Conservation (phyloP, 768 basidiomycete genomes). For the Auriscalpium orientale region DNA sequence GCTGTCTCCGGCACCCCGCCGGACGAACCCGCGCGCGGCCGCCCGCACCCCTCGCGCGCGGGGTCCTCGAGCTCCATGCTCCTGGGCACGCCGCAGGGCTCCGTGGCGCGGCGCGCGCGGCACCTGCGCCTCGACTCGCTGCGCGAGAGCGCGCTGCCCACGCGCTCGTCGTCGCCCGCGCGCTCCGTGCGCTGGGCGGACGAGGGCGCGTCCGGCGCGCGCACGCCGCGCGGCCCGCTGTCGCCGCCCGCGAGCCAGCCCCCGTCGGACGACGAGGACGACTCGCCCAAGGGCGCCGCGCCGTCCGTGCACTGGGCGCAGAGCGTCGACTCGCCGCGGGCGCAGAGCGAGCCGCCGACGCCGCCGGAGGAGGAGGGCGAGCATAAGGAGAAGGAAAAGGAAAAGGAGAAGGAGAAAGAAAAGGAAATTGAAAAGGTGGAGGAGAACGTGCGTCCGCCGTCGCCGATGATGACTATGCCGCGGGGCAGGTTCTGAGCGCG, state of each 20-base stretch:
- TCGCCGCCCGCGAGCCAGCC: conserved; percentile 16
- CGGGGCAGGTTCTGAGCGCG: too few relatives aligned
- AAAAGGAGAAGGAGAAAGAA: too few relatives aligned
- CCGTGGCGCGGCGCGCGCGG: conserved; percentile 7
- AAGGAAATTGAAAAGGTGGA: too few relatives aligned
- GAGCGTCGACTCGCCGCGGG: too few relatives aligned
- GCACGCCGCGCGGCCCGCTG: conserved; percentile 11
- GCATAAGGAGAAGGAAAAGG: too few relatives aligned
- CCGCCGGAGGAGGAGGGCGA: too few relatives aligned
- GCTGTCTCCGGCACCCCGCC: neutral
- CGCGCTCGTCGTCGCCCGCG: conserved; percentile 36
- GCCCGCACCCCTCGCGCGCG: conserved; percentile 7
- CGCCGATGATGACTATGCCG: too few relatives aligned
- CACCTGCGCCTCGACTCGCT: conserved; percentile 26
- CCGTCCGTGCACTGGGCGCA: too few relatives aligned
- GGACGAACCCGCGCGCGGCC: conserved; percentile 17
- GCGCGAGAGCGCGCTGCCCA: conserved; percentile 16
- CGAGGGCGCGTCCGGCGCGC: conserved; percentile 16
- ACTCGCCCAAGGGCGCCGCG: neutral
- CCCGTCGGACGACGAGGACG: conserved; percentile 15
- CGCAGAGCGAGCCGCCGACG: too few relatives aligned
- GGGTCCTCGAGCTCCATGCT: neutral
- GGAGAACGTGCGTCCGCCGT: too few relatives aligned
- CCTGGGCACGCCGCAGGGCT: conserved; percentile 5
- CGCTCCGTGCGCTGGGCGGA: conserved; percentile 45